Base-by-base conservation (phyloP, 148 eudicot species). In the Spergularia bocconei region DNA sequence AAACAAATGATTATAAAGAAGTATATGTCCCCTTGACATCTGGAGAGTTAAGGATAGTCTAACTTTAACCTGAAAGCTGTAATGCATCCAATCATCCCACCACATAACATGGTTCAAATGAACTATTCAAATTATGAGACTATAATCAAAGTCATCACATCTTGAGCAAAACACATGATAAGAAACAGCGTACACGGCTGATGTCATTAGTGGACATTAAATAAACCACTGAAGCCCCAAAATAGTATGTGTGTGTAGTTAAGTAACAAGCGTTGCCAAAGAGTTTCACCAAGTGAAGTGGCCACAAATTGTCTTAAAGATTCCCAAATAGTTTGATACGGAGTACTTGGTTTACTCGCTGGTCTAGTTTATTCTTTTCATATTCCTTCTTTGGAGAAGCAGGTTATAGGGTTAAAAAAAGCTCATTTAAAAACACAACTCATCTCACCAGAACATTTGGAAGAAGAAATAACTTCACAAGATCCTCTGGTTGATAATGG, bases 401-500 rank as follows among this genome's bases (percentile, higher is more conserved):
- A 38, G 17, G 20, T 52, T 25, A 15, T 7, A 29, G 21, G 52
- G 58, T 69, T 57, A 47, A 66, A 21, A 21, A n/a, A 33, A 58
- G n/a, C 25, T 63, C 14, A 12, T 19, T 8, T 4, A 52, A 61
- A 36, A 19, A 16, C n/a, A 60, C 38, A 50, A 65, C 20, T 47
- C 15, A 76, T 44, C 19, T 80, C 90, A 95, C 98, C 97, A 83
- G 80, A 71, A 95, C 87, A 85, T 89, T 78, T 47, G 92, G 97
- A 72, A 89, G 84, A 78, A 95, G 91, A 89, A 95, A 95, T 70
- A 92, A 75, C 87, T 92, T 92, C 81, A 95, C 93, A 71, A 95
- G 97, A 86, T 90, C 85, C 86, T 95, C 98, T 20, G 93, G 98
- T 59, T 95, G 97, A 79, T 95, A 95, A 67, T 92, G 98, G 78